Conservation (phyloP, 805 yeast species). For the Kazachstania bromeliacearum region DNA sequence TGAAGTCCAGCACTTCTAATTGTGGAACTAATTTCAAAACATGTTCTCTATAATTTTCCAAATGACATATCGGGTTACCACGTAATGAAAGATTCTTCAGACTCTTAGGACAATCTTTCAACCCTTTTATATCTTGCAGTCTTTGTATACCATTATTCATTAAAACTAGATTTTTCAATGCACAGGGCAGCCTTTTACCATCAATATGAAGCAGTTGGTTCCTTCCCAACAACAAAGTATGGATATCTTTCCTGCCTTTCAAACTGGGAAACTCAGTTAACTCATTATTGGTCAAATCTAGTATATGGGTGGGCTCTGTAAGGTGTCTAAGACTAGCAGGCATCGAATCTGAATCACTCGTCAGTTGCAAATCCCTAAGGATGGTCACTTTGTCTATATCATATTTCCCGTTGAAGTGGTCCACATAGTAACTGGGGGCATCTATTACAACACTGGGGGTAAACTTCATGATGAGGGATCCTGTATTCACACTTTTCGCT, state of each 20-base stretch:
- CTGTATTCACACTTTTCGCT: no score
- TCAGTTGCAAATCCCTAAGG: conserved; percentile 29
- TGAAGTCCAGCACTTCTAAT: conserved; percentile 58
- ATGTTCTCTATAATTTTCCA: conserved; percentile 48
- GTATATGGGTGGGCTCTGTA: conserved; percentile 38
- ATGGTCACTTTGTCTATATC: conserved; percentile 22
- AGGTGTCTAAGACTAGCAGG: conserved; percentile 35
- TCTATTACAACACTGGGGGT: conserved; percentile 29
- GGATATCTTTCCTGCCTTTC: conserved; percentile 31
- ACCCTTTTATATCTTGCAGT: conserved; percentile 36
- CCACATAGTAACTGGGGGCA: conserved; percentile 39
- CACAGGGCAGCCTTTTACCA: conserved; percentile 23
- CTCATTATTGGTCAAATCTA: conserved; percentile 73
- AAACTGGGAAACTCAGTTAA: conserved; percentile 48
- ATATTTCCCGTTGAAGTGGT: conserved; percentile 30
- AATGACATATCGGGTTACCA: conserved; percentile 48
- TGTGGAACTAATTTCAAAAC: conserved; percentile 55
- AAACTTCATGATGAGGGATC: no score
- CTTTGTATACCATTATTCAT: conserved; percentile 46
- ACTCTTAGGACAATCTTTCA: conserved; percentile 33
- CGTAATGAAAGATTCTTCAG: conserved; percentile 42
- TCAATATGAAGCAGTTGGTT: conserved; percentile 45
- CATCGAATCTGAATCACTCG: conserved; percentile 35
- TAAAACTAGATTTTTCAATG: conserved; percentile 40
- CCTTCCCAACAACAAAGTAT: conserved; percentile 50